These are phyloP conservation scores for Chlamydomonas reinhardtii DNA, from an alignment of 163 green algal species.

Conservation along the genomic window DNA sequence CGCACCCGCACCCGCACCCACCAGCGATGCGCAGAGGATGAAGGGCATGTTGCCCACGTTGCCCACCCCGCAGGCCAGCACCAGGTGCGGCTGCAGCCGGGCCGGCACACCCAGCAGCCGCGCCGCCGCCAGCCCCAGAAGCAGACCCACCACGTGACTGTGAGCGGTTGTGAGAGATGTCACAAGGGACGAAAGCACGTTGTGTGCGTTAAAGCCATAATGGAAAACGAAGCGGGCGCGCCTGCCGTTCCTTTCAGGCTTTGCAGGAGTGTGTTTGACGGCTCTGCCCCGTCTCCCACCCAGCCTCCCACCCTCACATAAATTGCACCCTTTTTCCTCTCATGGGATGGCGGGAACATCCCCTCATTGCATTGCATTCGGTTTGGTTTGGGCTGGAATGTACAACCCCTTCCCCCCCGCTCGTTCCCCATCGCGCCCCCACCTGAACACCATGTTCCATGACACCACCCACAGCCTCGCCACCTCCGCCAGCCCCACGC, in stretches of 20 bases:
- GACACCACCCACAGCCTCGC: slow-evolving; percentile 20
- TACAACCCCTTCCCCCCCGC: neutral
- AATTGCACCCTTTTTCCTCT: too few relatives aligned
- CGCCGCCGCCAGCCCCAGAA: slow-evolving; percentile 18
- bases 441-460: slow-evolving; percentile 48
- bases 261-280: too few relatives aligned
- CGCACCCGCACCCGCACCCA: neutral
- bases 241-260: too few relatives aligned
- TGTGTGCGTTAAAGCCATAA: too few relatives aligned
- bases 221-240: too few relatives aligned
- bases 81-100: neutral
- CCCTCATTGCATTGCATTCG: too few relatives aligned
- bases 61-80: slow-evolving; percentile 34
- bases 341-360: too few relatives aligned
- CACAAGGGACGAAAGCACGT: too few relatives aligned
- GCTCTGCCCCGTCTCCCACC: too few relatives aligned
- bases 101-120: neutral
- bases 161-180: neutral
- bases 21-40: slow-evolving; percentile 27
- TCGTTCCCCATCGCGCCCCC: too few relatives aligned
- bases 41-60: slow-evolving; percentile 59
- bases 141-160: slow-evolving; percentile 39
- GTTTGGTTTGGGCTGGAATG: too few relatives aligned
- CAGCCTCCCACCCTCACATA: too few relatives aligned
- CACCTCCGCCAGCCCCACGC: slow-evolving; percentile 38